Evolutionary conservation across 768 basidiomycete genomes (phyloP).

Genomic region (Panaeolus papilionaceus): DNA sequence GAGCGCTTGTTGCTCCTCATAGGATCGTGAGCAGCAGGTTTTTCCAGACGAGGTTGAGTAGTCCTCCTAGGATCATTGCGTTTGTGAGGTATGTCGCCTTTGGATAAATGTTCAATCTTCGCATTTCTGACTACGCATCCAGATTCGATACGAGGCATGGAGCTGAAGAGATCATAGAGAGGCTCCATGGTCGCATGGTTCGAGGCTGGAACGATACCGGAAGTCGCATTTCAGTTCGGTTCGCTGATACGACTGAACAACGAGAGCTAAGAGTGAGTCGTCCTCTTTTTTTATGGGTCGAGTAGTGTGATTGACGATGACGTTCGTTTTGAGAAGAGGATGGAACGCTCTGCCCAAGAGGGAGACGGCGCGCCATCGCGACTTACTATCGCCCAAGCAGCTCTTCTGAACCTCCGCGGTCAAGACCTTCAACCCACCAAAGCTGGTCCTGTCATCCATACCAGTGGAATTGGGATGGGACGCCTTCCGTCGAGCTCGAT

Average conservation of each 20-base stretch:
- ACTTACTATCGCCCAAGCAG: constrained; percentile 80
- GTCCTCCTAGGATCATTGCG: constrained; percentile 80
- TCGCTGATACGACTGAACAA: constrained; percentile 81
- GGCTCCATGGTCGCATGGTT: constrained; percentile 81
- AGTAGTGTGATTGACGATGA: constrained; percentile 14
- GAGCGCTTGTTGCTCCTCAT: constrained; percentile 71
- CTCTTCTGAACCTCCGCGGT: constrained; percentile 76
- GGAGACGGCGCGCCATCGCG: constrained; percentile 68
- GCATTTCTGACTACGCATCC: too few relatives aligned
- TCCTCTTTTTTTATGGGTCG: not conserved
- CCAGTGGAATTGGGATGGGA: constrained; percentile 23
- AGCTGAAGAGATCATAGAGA: constrained; percentile 79
- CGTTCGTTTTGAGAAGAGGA: constrained; percentile 47
- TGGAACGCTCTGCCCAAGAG: constrained; percentile 64
- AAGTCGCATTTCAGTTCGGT: constrained; percentile 79
- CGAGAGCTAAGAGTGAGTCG: constrained; percentile 72
- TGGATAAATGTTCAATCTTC: too few relatives aligned
- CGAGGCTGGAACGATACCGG: constrained; percentile 81
- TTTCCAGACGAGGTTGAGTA: constrained; percentile 79
- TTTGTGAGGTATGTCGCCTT: constrained; percentile 83
- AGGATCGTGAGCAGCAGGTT: constrained; percentile 78
- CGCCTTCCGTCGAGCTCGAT: constrained; percentile 20
- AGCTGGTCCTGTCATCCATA: constrained; percentile 29
- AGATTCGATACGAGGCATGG: constrained; percentile 73
- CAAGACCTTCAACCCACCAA: constrained; percentile 50